Evolutionary conservation across 2,329 filamentous ascomycete species (phyloP).

Genomic region (Colletotrichum sp.): DNA sequence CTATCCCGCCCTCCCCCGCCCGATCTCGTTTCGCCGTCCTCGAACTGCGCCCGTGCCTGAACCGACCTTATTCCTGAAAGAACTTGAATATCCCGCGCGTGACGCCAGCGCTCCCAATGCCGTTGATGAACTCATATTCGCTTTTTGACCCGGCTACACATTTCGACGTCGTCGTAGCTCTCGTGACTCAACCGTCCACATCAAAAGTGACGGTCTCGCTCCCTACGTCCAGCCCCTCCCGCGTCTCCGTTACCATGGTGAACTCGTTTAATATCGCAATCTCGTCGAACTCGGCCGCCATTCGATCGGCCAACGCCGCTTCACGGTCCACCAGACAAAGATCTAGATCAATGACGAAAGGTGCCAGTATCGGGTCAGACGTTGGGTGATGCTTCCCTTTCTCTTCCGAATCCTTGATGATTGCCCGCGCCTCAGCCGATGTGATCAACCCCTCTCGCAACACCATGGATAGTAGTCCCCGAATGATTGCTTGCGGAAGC

Average conservation of each 20-base stretch:
- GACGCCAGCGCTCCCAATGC: not conserved
- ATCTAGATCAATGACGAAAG: not conserved
- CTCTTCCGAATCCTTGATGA: not conserved
- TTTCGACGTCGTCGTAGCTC: not conserved
- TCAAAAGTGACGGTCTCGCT: not conserved
- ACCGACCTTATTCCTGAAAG: not conserved
- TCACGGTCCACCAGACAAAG: not conserved
- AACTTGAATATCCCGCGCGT: not conserved
- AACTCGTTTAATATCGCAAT: slow-evolving; percentile 10
- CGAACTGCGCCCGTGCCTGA: not conserved
- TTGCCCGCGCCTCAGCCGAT: not conserved
- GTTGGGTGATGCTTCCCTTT: not conserved
- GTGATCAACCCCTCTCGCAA: not conserved
- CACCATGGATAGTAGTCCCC: not conserved
- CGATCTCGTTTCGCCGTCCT: not conserved
- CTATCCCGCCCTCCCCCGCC: not conserved
- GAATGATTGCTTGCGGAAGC: not conserved
- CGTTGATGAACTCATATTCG: not conserved
- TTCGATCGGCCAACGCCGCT: not conserved
- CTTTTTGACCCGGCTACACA: not conserved
- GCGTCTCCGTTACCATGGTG: not conserved
- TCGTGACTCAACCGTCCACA: not conserved
- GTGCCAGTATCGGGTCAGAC: not conserved
- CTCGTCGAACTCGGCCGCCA: slow-evolving; percentile 8
- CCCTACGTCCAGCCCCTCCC: not conserved